Base-by-base conservation (phyloP, 192 early-diverging fungal genomes). In the Coemansia reversa region DNA sequence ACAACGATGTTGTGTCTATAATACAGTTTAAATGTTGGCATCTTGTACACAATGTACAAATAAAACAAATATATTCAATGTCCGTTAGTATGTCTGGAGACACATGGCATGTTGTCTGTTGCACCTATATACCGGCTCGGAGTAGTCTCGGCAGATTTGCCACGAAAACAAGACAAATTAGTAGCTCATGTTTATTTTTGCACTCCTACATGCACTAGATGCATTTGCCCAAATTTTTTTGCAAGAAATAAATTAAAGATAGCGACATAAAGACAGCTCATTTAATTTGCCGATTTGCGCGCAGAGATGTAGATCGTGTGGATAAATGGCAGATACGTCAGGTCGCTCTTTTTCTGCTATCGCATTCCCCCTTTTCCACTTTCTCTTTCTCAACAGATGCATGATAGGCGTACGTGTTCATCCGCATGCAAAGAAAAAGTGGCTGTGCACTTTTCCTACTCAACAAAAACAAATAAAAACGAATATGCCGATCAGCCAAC, bases 391-490 rank as follows among this genome's bases (percentile, higher is more conserved):
- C 3, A 14, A 14, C 39, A 16, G 39, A 16, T 14, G 39, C 12
- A 45, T 45, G 3, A 20, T 18, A 12, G 11, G 11, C 33, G 8
- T 11, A 35, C 7, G 11, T 35, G n/a, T 35, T 33, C 29, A 23
- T 58, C 19, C 33, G 42, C 25, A 35, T 39, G 57, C 33, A 45
- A 42, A 33, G 18, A n/a, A 57, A 29, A 25, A 55, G 20, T 18
- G n/a, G n/a, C n/a, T n/a, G n/a, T n/a, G n/a, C 27, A 22, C 19
- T 9, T 57, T 57, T 57, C 55, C 29, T 18, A 57, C 39, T 45
- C 39, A 16, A 45, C 39, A 45, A 11, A 35, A 35, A 35, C 33
- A 35, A 35, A 27, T 27, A 11, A 35, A 35, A 45, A 16, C 39
- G 16, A 1, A 45, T 35, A 35, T 35, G 33, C 33, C 33, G 33